Evolutionary conservation across 495 filamentous ascomycete genomes (phyloP).

Genomic region (Immersiella caudata): DNA sequence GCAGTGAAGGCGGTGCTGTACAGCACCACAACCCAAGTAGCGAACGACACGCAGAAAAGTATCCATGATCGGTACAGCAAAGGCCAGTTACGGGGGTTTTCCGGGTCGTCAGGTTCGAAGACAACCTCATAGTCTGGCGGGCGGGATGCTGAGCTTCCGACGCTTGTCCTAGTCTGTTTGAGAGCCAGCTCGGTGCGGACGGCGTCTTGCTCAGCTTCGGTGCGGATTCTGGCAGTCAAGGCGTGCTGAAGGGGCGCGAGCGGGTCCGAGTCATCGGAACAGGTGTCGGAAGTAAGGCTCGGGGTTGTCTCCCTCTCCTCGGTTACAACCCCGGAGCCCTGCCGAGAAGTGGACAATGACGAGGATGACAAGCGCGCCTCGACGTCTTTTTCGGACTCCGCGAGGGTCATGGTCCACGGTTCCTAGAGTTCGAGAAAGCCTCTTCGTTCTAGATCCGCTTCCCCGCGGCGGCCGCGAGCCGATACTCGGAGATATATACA

Average conservation of each 20-base stretch:
- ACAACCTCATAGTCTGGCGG: constrained; percentile 75
- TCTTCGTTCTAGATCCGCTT: background rate
- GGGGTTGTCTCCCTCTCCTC: background rate
- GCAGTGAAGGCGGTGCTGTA: constrained; percentile 85
- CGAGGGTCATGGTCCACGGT: background rate
- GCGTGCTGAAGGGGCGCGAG: constrained; percentile 42
- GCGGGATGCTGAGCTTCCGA: constrained; percentile 60
- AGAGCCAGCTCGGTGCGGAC: constrained; percentile 23
- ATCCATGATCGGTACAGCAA: constrained; percentile 66
- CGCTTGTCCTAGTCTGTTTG: constrained; percentile 50
- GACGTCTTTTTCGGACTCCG: background rate
- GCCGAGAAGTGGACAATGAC: background rate
- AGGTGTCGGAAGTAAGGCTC: constrained; percentile 3
- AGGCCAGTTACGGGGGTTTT: constrained; percentile 75
- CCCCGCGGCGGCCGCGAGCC: background rate
- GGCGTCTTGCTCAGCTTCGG: background rate
- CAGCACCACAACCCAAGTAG: constrained; percentile 76
- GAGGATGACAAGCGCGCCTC: background rate
- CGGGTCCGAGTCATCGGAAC: constrained; percentile 40
- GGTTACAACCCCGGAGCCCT: background rate
- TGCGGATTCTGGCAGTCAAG: constrained; percentile 37
- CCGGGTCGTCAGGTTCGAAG: constrained; percentile 66
- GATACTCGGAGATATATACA: constrained; percentile 1
- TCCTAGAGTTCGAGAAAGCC: background rate
- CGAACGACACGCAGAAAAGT: constrained; percentile 67